Evolutionary conservation across 306 rosid species (phyloP).

Genomic region (Parietaria judaica): DNA sequence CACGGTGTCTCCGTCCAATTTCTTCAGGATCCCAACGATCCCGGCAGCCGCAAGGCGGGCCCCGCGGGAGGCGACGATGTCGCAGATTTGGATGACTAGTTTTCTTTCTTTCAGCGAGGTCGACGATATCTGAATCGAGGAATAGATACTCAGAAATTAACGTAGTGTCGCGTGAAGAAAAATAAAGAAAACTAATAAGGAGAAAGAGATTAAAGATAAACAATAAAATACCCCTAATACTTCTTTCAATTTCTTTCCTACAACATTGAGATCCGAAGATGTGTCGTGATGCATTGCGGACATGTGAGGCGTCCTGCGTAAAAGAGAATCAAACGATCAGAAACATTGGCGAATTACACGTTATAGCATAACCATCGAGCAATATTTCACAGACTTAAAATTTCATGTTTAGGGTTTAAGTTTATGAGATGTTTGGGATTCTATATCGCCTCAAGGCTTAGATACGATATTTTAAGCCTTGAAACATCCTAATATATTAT

Average conservation of each 20-base stretch:
- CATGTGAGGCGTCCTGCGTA: slow-evolving; percentile 80
- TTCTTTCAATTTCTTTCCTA: slow-evolving; percentile 59
- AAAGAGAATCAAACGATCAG: background rate
- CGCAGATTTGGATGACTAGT: slow-evolving; percentile 57
- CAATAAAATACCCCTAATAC: slow-evolving; percentile 52
- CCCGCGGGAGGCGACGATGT: slow-evolving; percentile 71
- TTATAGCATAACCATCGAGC: no score
- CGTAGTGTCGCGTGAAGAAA: background rate
- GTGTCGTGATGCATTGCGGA: slow-evolving; percentile 84
- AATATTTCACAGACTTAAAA: no score
- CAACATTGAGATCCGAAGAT: slow-evolving; percentile 70
- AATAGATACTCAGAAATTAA: background rate
- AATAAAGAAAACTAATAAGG: background rate
- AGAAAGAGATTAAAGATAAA: background rate
- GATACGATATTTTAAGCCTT: no score
- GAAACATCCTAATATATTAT: no score
- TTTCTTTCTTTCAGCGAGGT: slow-evolving; percentile 50
- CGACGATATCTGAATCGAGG: slow-evolving; percentile 48
- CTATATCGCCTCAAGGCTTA: no score
- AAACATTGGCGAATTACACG: no score
- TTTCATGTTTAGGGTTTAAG: no score
- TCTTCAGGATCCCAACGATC: slow-evolving; percentile 65
- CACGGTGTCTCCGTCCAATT: slow-evolving; percentile 51
- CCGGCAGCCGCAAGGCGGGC: slow-evolving; percentile 92
- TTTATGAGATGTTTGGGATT: no score